These are phyloP conservation scores for Entomortierella lignicola DNA, from an alignment of 192 early-diverging fungal genomes.

Conservation along the genomic window DNA sequence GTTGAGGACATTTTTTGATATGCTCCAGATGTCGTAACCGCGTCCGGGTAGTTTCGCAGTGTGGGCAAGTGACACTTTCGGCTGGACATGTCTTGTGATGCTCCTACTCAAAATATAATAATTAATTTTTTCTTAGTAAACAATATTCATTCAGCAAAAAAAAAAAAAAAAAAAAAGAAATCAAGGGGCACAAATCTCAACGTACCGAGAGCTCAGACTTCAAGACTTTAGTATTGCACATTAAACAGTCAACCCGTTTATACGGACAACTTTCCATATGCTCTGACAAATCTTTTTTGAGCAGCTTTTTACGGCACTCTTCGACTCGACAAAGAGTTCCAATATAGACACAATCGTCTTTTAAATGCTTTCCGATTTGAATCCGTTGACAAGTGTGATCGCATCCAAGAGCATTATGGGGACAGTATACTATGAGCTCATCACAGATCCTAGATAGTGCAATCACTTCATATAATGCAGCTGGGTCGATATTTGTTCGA, in stretches of 20 bases:
- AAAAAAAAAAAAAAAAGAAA: too few relatives aligned
- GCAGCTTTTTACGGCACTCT: slow-evolving; percentile 64
- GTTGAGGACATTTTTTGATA: slow-evolving; percentile 57
- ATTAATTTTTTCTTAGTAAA: too few relatives aligned
- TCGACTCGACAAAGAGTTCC: slow-evolving; percentile 60
- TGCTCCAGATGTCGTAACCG: slow-evolving; percentile 58
- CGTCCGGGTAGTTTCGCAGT: slow-evolving; percentile 59
- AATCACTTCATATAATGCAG: slow-evolving; percentile 63
- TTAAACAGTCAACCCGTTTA: slow-evolving; percentile 61
- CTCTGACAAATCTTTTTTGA: slow-evolving; percentile 65
- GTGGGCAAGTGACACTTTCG: slow-evolving; percentile 64
- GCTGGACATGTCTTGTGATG: slow-evolving; percentile 68
- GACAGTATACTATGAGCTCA: slow-evolving; percentile 72
- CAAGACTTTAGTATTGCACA: slow-evolving; percentile 66
- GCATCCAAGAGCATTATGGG: slow-evolving; percentile 65
- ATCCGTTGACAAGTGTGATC: slow-evolving; percentile 67
- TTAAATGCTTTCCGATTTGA: slow-evolving; percentile 63
- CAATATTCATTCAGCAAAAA: too few relatives aligned
- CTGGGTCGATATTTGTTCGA: slow-evolving; percentile 55
- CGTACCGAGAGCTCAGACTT: slow-evolving; percentile 63
- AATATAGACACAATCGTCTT: slow-evolving; percentile 66
- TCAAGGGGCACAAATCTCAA: too few relatives aligned
- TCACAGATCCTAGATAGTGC: slow-evolving; percentile 74
- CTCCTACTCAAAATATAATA: slow-evolving; percentile 42
- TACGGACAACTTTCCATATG: slow-evolving; percentile 71